Evolutionary conservation across 345 rosid species (phyloP).

Genomic region (Luvunga scandens): DNA sequence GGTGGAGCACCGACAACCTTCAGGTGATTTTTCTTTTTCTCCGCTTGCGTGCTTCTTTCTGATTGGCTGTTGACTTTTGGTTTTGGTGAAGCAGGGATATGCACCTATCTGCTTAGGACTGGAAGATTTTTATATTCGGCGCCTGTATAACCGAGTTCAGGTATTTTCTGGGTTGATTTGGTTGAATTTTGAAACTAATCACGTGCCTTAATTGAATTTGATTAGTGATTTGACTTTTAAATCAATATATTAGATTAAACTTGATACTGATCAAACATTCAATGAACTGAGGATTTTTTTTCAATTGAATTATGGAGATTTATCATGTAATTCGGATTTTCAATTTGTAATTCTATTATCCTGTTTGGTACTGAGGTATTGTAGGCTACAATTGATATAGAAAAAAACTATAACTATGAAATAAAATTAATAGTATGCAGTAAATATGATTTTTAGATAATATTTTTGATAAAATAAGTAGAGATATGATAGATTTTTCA

Average conservation of each 20-base stretch:
- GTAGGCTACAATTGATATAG: too few relatives aligned
- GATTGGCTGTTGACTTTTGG: background rate
- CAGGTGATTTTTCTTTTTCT: slow-evolving; percentile 29
- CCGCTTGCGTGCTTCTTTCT: background rate
- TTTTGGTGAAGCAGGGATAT: slow-evolving; percentile 51
- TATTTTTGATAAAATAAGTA: too few relatives aligned
- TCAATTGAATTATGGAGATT: background rate
- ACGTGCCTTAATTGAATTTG: background rate
- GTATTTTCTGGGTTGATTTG: slow-evolving; percentile 24
- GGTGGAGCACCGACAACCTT: slow-evolving; percentile 54
- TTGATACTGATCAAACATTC: background rate
- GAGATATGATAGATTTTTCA: too few relatives aligned
- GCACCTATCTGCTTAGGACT: slow-evolving; percentile 89
- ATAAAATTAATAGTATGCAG: too few relatives aligned
- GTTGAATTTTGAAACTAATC: background rate
- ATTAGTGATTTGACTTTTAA: background rate
- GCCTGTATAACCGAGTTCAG: slow-evolving; percentile 88
- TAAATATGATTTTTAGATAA: too few relatives aligned
- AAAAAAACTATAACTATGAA: too few relatives aligned
- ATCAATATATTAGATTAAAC: background rate
- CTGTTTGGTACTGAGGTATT: too few relatives aligned
- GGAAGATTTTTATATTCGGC: slow-evolving; percentile 88
- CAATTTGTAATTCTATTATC: background rate
- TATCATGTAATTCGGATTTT: background rate
- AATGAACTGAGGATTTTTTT: background rate